These are phyloP conservation scores for Auxenochlorella pyrenoidosa DNA, from an alignment of 139 green algal species.

Conservation along the genomic window DNA sequence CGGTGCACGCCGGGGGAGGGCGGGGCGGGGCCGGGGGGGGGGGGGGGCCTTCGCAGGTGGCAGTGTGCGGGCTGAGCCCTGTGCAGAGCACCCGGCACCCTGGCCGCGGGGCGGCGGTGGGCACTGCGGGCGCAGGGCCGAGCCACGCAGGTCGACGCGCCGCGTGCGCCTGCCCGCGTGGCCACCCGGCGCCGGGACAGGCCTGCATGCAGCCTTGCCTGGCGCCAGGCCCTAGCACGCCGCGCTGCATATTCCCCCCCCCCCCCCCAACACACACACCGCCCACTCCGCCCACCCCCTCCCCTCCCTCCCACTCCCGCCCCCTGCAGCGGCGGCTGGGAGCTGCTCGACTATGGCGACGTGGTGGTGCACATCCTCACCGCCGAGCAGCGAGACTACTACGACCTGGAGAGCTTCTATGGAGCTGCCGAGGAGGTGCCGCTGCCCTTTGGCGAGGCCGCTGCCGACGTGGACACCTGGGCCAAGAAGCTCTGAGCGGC, in stretches of 20 bases:
- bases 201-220: too few species aligned
- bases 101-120: too few species aligned
- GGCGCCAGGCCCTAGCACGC: too few species aligned
- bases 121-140: too few species aligned
- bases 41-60: too few species aligned
- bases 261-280: not conserved
- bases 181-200: too few species aligned
- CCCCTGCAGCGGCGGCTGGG: constrained; percentile 48
- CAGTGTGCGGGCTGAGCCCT: not conserved
- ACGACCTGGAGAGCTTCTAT: constrained; percentile 72
- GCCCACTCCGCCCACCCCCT: not conserved
- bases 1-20: not conserved
- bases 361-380: constrained; percentile 75
- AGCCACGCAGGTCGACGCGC: too few species aligned
- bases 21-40: not conserved
- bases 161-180: too few species aligned
- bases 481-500: constrained; percentile 11
- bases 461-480: constrained; percentile 2
- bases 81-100: too few species aligned
- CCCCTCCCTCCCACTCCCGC: not conserved
- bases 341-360: constrained; percentile 69
- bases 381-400: constrained; percentile 66
- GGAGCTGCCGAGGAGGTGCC: constrained; percentile 68
- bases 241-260: not conserved
- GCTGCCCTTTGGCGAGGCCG: constrained; percentile 38